Evolutionary conservation across 2,329 filamentous ascomycete species (phyloP).

Genomic region (Colletotrichum sp.): DNA sequence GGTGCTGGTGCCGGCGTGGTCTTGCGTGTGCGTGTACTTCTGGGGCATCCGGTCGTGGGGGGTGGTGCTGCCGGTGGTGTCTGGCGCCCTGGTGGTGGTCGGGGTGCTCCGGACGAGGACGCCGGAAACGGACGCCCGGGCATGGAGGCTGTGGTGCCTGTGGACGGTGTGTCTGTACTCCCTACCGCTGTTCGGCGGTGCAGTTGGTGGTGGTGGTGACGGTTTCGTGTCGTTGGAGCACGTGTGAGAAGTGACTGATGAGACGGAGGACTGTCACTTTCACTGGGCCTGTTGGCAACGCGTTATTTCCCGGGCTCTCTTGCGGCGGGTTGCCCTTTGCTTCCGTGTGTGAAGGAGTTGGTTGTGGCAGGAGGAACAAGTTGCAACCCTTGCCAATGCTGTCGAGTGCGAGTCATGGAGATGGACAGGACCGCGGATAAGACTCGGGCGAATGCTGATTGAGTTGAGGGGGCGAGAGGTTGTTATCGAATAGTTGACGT

Average conservation of each 20-base stretch:
- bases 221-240: constrained; percentile 13
- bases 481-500: background rate
- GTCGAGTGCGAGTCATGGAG: constrained; percentile 14
- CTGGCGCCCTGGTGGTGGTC: constrained; percentile 1
- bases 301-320: background rate
- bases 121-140: constrained; percentile 10
- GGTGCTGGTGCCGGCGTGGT: constrained; percentile 7
- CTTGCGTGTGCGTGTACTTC: constrained; percentile 1
- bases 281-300: background rate
- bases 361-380: background rate
- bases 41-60: background rate
- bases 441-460: background rate
- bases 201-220: background rate
- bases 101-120: constrained; percentile 6
- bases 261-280: background rate
- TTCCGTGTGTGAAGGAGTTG: background rate
- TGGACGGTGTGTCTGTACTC: constrained; percentile 16
- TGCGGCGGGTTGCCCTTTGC: background rate
- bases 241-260: background rate
- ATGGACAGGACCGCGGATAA: background rate
- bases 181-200: constrained; percentile 4
- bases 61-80: background rate
- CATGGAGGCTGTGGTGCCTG: constrained; percentile 19
- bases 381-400: background rate
- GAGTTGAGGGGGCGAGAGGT: background rate